These are phyloP conservation scores for Pseudogymnoascus sp. DNA, from an alignment of 2,329 filamentous ascomycete genomes.

Conservation along the genomic window DNA sequence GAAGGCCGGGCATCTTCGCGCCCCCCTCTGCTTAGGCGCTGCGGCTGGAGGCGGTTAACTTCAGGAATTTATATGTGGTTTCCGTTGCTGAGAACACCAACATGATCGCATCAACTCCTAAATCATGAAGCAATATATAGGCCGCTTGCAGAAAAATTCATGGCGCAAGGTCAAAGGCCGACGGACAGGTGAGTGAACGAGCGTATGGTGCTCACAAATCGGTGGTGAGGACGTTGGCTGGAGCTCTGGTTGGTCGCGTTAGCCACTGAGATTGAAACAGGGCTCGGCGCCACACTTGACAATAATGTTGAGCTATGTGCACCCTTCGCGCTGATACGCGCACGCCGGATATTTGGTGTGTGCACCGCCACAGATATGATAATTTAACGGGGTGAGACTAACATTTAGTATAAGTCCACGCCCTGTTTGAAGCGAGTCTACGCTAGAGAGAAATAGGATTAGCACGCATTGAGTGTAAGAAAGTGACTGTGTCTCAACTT, in stretches of 20 bases:
- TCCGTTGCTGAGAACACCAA: conserved; percentile 25
- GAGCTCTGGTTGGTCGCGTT: conserved; percentile 8
- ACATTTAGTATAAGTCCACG: not conserved
- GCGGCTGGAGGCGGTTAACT: conserved; percentile 21
- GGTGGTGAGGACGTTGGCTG: not conserved
- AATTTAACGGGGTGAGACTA: not conserved
- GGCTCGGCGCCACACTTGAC: conserved; percentile 1
- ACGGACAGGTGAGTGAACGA: conserved; percentile 3
- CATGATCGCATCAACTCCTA: conserved; percentile 26
- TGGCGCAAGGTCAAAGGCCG: not conserved
- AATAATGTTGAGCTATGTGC: not conserved
- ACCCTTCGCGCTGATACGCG: not conserved
- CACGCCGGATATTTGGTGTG: not conserved
- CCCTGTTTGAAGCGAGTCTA: not conserved
- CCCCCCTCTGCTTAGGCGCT: conserved; percentile 16
- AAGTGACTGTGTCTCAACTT: not conserved
- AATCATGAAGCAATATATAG: conserved; percentile 5
- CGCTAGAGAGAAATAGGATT: not conserved
- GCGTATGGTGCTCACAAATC: conserved; percentile 7
- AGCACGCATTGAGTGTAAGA: not conserved
- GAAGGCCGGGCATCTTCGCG: conserved; percentile 48
- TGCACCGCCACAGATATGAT: conserved; percentile 1
- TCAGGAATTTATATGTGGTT: conserved; percentile 21
- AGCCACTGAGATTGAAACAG: conserved; percentile 3
- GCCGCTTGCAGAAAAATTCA: conserved; percentile 2